Base-by-base conservation (phyloP, 345 rosid species). In the Rhizophora mangle region DNA sequence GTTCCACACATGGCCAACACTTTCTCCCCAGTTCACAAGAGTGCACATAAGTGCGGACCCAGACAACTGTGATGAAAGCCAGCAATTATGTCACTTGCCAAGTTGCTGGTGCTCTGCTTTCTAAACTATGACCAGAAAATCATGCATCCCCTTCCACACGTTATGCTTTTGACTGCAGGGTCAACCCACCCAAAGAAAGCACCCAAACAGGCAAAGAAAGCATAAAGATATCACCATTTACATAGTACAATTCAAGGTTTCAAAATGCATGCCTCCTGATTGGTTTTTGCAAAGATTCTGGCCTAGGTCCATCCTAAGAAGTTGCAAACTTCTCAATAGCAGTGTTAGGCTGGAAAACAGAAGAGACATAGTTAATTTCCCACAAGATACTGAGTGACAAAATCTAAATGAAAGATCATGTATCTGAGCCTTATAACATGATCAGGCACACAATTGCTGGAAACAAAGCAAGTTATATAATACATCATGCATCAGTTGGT, bases 211-310 rank as follows among this genome's bases (percentile, higher is more conserved):
- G 31, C 3, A 30, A 63, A 36, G 62, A 68, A 72, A 73, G 80
- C 78, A 71, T 71, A 73, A 79, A 82, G 79, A 81, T 60, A 67
- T 69, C 79, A 75, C 66, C 46, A 71, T 76, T 73, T 63, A 78
- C 63, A 71, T 46, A 55, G 62, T 54, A 62, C 66, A 76, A 65
- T 53, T 10, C 36, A 10, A 73, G 78, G 84, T 78, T 80, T 69
- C 59, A 77, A 78, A 81, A 77, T 62, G 77, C 87, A 81, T 82
- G 89, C 91, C 92, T 86, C 75, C 71, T 82, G 72, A 75, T 70
- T 73, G 85, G 83, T 81, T 73, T 84, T 76, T 77, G 89, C 83
- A 79, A 73, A 81, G 85, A 80, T 81, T 24, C 24, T 24, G 24
- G 1, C 24, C 24, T 24, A 24, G 24, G 24, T 24, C 24, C 24